These are phyloP conservation scores for Salix purpurea DNA, from an alignment of 345 rosid genomes.

Conservation along the genomic window DNA sequence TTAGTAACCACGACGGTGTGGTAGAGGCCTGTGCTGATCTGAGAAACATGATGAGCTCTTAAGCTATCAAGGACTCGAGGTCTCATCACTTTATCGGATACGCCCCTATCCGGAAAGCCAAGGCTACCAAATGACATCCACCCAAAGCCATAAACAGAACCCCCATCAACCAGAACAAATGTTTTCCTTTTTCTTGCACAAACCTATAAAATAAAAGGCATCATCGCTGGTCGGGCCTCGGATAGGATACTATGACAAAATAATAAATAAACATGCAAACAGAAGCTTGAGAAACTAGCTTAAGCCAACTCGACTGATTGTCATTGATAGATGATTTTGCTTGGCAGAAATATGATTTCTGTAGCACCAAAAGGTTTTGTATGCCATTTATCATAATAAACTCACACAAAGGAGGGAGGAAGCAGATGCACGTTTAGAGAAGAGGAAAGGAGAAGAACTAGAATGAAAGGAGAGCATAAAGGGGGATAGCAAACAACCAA, in stretches of 20 bases:
- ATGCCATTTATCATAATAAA: not conserved
- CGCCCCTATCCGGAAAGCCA: slow-evolving; percentile 76
- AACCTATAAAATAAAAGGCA: slow-evolving; percentile 42
- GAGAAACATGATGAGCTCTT: slow-evolving; percentile 64
- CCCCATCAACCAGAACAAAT: slow-evolving; percentile 75
- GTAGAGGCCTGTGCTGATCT: slow-evolving; percentile 83
- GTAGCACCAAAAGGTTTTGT: not conserved
- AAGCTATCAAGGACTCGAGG: slow-evolving; percentile 69
- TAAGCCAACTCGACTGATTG: not conserved
- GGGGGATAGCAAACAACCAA: not conserved
- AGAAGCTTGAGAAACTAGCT: not conserved
- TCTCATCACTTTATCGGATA: slow-evolving; percentile 63
- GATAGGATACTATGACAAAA: not conserved
- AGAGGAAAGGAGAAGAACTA: not conserved
- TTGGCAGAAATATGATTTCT: not conserved
- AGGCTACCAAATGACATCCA: slow-evolving; percentile 94
- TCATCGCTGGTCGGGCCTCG: not conserved
- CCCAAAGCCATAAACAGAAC: slow-evolving; percentile 75
- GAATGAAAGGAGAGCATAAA: not conserved
- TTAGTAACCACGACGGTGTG: slow-evolving; percentile 79
- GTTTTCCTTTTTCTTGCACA: slow-evolving; percentile 97
- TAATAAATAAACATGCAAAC: not conserved
- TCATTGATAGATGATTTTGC: not conserved
- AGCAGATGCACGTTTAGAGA: not conserved
- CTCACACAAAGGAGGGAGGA: not conserved